phyloP scores from a whole-genome alignment of 805 yeast genomes.

The Schwanniomyces vanrijiae region DNA sequence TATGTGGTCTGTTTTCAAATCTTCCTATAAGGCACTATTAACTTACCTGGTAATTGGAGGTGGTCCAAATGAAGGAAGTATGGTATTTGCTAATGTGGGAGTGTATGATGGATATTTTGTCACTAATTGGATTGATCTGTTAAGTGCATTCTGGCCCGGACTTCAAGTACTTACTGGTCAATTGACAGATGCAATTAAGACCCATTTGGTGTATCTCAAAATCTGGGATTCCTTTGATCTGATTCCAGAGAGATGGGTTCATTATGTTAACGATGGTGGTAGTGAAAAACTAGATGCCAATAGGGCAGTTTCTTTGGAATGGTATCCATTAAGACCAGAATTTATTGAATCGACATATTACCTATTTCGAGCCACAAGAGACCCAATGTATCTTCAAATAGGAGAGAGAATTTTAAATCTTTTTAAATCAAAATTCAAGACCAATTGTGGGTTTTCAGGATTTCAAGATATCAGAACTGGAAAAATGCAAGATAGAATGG shows the following conservation, averaged over 20 bases:
- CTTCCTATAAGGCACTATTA: conserved; percentile 56
- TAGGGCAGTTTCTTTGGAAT: conserved; percentile 55
- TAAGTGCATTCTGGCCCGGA: conserved; percentile 89
- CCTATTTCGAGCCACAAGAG: conserved; percentile 78
- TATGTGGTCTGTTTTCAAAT: conserved; percentile 55
- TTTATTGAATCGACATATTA: conserved; percentile 87
- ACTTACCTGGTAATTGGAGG: conserved; percentile 39
- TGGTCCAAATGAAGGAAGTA: conserved; percentile 19
- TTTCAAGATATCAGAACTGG: conserved; percentile 66
- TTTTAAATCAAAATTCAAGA: conserved; percentile 50
- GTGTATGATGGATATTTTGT: conserved; percentile 48
- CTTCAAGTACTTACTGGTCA: conserved; percentile 78
- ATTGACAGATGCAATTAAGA: conserved; percentile 57
- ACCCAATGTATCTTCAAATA: conserved; percentile 76
- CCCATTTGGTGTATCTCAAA: conserved; percentile 65
- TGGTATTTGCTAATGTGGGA: conserved; percentile 60
- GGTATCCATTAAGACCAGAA: conserved; percentile 95
- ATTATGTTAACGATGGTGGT: conserved; percentile 9
- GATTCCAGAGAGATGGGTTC: conserved; percentile 87
- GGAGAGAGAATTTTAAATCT: conserved; percentile 66
- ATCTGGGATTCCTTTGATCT: conserved; percentile 79
- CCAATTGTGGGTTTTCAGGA: conserved; percentile 82
- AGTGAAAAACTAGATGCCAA: conserved; percentile 9
- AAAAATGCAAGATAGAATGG: conserved; percentile 77
- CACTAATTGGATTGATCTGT: conserved; percentile 77